Base-by-base conservation (phyloP, 2,329 filamentous ascomycete species). In the Ceratocystis alfenasii region DNA sequence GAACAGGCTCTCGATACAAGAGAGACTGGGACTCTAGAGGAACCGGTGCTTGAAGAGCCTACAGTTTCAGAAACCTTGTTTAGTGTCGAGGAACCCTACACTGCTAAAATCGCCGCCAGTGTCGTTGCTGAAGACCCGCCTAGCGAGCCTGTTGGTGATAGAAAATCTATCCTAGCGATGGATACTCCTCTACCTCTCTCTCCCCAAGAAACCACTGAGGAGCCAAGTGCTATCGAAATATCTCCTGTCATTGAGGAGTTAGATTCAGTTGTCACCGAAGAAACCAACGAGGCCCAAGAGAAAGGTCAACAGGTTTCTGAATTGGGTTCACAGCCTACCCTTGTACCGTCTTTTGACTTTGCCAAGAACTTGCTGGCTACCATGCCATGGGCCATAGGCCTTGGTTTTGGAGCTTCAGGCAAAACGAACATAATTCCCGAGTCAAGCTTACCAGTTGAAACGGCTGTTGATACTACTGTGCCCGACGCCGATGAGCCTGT, bases 311-410 rank as follows among this genome's bases (percentile, higher is more conserved):
- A 15, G 10, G 25, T 2, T 28, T n/a, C 25, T 22, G 20, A 50
- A 15, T 2, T 25, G n/a, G 44, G 7, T 15, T 48, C 22, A 20
- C 36, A 64, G 22, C 10, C 6, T 45, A 28, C 64, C 5, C 44
- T 66, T 30, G 50, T 66, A n/a, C 61, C 65, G 10, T 66, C 61
- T 5, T 44, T 33, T 7, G 60, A 66, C 22, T 62, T 63, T 25
- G 65, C 61, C 20, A 5, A 64, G n/a, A 44, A 44, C 5, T 50
- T 66, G 6, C 46, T 66, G 17, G 50, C 60, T 30, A 63, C 65
- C 5, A 64, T 66, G 65, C 60, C 53, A 2, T 66, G 65, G 65
- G 44, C 65, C 5, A 0, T n/a, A 6, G 20, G 33, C 15, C 17
- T 50, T 22, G 64, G 50, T 25, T n/a, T 50, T 15, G 64, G 50